Base-by-base conservation (phyloP, 2,329 filamentous ascomycete species). In the Exophiala spinifera region DNA sequence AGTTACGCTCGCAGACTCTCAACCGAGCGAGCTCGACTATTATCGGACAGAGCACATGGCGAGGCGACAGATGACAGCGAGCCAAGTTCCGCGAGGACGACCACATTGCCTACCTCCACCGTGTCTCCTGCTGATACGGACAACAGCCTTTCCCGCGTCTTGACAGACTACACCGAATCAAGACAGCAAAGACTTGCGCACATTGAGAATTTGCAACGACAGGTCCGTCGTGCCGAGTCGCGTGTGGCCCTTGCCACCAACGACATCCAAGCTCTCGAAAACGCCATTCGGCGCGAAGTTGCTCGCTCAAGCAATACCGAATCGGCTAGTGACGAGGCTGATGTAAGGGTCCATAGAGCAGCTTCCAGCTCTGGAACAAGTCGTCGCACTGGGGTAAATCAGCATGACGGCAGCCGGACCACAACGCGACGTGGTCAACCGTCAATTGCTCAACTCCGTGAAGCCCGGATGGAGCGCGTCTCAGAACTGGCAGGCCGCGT, bases 211-310 rank as follows among this genome's bases (percentile, higher is more conserved):
- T 49, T 64, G 2, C 51, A 63, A 37, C 50, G 47, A 33, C 60
- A 64, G 52, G 52, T 59, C 17, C 60, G 62, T 25, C 50, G 58
- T 23, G 62, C 62, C 34, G 62, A 64, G 46, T 56, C 58, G 23
- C 52, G 59, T 8, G 59, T 64, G 13, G 56, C 57, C n/a, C 49
- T 52, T 10, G 60, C 62, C 3, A 50, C 55, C 10, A 44, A 49
- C 15, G 59, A 61, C 46, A 56, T 57, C 23, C 51, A 56, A 47
- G 39, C 54, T 11, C 51, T 57, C 14, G 56, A 60, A 20, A 51
- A 37, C 28, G 46, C 52, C 33, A 46, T 59, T 13, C 54, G 39
- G 2, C 40, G 53, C 5, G 51, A 40, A 15, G 28, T 51, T 4
- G 46, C 11, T 19, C n/a, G 4, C 1, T 20, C 42, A 36, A 19